Evolutionary conservation across 306 rosid genomes (phyloP), one percentile per base, ranked within the genome.

Genomic region (Oxytropis ochrocephala): DNA sequence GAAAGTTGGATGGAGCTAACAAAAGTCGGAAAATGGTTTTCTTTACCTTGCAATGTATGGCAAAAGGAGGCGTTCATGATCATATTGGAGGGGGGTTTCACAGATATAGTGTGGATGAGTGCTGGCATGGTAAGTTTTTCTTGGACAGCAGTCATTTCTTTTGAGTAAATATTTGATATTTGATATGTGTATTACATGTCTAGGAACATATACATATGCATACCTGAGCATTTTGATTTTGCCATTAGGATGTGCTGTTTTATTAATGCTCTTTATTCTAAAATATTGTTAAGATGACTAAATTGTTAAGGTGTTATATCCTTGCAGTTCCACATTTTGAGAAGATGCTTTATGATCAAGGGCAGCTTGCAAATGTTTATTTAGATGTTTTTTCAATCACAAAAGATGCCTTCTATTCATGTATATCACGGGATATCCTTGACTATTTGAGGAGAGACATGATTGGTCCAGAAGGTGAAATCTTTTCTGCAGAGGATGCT

Each of bases 401-500:
- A 54, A 88, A 93, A 75, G 96, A 93, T 44, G 71, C 69, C 70
- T 90, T 71, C 55, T 93, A 82, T 84, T 85, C 97, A 39, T 81
- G 12, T 63, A 53, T 87, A 72, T 44, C 90, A 50, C 93, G 92
- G 55, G 98, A 85, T 82, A 78, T 93, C 80, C 89, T 93, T 64
- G 98, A 90, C 78, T 93, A 90, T 64, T 82, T 93, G 78, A 85
- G 92, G 82, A 88, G 98, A 82, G 94, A 86, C 60, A 93, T 90
- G 98, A 84, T 90, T 51, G 98, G 98, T 78, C 87, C 88, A 48
- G 87, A 90, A 57, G 98, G 97, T 36, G 94, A 93, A 88, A 90
- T 93, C 29, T 93, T 81, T 88, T 93, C 98, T n/a, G 98, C 98
- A 42, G 98, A 93, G 88, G 98, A 93, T 74, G 97, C 98, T 76